These are phyloP conservation scores for Harringtonia aguacate DNA, from an alignment of 2,329 filamentous ascomycete species.

Conservation along the genomic window DNA sequence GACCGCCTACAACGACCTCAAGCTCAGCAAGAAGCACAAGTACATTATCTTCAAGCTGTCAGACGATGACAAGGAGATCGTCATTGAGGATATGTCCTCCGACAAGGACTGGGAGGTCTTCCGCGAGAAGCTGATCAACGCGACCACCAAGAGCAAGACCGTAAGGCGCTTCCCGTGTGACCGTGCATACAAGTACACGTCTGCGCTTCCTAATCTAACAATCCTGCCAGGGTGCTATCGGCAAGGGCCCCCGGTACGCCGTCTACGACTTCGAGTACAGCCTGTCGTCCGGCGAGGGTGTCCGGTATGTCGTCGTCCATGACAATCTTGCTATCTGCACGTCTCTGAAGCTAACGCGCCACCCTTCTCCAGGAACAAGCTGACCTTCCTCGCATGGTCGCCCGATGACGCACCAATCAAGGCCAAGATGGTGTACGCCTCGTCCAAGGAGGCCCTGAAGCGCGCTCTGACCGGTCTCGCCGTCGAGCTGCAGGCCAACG, in stretches of 20 bases:
- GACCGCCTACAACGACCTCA: constrained; percentile 65
- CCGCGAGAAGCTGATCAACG: constrained; percentile 65
- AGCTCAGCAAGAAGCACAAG: constrained; percentile 72
- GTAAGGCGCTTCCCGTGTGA: constrained; percentile 35
- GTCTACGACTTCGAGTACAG: constrained; percentile 79
- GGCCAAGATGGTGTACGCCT: constrained; percentile 86
- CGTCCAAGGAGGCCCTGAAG: constrained; percentile 80
- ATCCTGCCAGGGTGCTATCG: constrained; percentile 38
- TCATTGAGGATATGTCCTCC: constrained; percentile 62
- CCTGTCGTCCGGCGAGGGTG: constrained; percentile 60
- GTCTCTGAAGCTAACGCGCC: background rate
- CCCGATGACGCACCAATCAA: constrained; percentile 71
- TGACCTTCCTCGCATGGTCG: constrained; percentile 70
- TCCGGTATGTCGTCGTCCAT: constrained; percentile 46
- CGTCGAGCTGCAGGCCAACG: constrained; percentile 73
- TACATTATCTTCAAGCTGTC: constrained; percentile 85
- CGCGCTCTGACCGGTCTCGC: constrained; percentile 66
- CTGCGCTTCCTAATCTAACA: background rate
- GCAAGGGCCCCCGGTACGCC: constrained; percentile 66
- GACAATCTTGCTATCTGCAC: too few species aligned
- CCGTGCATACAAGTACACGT: too few species aligned
- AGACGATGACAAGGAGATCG: constrained; percentile 73
- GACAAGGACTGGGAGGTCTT: constrained; percentile 61
- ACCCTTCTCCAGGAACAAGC: constrained; percentile 52
- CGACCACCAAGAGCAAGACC: constrained; percentile 60